These are phyloP conservation scores for Calonectria pseudoreteaudii DNA, from an alignment of 2,329 filamentous ascomycete species.

Conservation along the genomic window DNA sequence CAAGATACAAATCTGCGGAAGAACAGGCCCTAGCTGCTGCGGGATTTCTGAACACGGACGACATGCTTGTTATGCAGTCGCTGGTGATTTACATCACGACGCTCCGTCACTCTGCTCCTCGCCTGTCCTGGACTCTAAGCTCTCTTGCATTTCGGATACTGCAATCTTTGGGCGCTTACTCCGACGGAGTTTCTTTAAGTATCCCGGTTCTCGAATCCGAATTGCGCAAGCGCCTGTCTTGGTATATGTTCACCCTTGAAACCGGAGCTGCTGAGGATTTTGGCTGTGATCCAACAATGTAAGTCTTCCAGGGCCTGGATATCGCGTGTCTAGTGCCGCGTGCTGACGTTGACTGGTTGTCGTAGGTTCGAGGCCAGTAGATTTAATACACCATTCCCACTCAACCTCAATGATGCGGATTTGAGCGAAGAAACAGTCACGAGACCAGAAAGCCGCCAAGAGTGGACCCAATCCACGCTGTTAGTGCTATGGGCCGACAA, in stretches of 20 bases:
- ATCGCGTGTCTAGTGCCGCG: background rate
- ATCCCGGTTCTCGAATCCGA: background rate
- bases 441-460: background rate
- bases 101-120: background rate
- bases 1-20: background rate
- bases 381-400: background rate
- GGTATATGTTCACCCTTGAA: background rate
- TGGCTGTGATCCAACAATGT: conserved; percentile 2
- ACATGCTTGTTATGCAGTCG: background rate
- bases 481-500: background rate
- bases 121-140: background rate
- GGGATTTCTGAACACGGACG: background rate
- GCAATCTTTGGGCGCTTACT: background rate
- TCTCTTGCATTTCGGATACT: background rate
- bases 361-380: background rate
- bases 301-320: background rate
- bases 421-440: background rate
- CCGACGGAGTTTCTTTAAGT: background rate
- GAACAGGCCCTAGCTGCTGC: background rate
- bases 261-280: background rate
- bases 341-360: background rate
- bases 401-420: background rate
- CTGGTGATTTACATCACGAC: background rate
- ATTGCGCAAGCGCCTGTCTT: background rate
- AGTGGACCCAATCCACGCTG: background rate